Evolutionary conservation across 2,329 filamentous ascomycete genomes (phyloP).

Genomic region (Cadophora sp.): DNA sequence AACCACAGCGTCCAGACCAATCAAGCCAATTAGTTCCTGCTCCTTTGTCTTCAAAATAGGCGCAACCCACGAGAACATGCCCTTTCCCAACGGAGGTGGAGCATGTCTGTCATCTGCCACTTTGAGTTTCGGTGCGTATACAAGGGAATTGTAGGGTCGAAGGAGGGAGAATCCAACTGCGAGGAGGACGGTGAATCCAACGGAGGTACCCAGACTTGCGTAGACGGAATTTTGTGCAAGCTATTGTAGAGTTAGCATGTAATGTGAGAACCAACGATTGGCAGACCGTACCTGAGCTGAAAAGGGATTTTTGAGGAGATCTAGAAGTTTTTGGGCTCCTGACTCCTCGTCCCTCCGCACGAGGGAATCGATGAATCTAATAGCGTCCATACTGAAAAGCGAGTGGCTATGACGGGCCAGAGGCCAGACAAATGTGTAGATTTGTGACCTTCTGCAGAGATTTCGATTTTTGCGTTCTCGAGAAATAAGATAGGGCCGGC

Average conservation of each 20-base stretch:
- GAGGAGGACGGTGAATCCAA: slow-evolving; percentile 76
- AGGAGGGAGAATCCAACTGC: slow-evolving; percentile 86
- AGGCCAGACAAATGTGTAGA: slow-evolving; percentile 34
- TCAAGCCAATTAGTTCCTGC: slow-evolving; percentile 75
- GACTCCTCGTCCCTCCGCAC: slow-evolving; percentile 32
- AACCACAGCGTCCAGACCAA: slow-evolving; percentile 89
- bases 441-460: slow-evolving; percentile 21
- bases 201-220: slow-evolving; percentile 80
- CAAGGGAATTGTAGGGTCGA: slow-evolving; percentile 87
- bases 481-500: neutral
- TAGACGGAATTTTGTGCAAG: slow-evolving; percentile 65
- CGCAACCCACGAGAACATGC: slow-evolving; percentile 85
- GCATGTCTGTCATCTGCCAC: slow-evolving; percentile 90
- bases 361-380: slow-evolving; percentile 27
- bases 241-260: slow-evolving; percentile 33
- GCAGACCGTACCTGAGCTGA: slow-evolving; percentile 26
- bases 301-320: slow-evolving; percentile 42
- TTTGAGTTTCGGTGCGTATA: slow-evolving; percentile 94
- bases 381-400: slow-evolving; percentile 36
- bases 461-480: slow-evolving; percentile 10
- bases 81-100: slow-evolving; percentile 84
- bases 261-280: neutral
- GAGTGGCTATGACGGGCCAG: slow-evolving; percentile 42
- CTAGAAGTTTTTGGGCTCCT: slow-evolving; percentile 39
- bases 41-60: slow-evolving; percentile 83